A percentile compares a stretch with the other conserved stretches of the same genome.
These are phyloP conservation scores for Pythium scleroteichum DNA, from an alignment of 352 stramenopile genomes.

Conservation along the genomic window DNA sequence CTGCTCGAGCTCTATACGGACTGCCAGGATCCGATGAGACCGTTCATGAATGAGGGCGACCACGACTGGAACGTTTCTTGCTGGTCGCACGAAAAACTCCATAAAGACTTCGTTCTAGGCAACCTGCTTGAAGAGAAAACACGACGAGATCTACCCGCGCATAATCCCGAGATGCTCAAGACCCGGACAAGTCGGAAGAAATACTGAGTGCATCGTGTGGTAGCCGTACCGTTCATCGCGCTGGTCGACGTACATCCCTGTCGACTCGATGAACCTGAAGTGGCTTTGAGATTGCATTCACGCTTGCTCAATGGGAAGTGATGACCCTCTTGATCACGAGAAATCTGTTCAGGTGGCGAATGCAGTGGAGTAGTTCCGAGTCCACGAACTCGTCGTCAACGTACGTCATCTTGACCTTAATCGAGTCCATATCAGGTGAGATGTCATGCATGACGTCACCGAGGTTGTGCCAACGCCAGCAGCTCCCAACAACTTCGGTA, in stretches of 20 bases:
- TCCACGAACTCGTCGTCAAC: slow-evolving; percentile 9
- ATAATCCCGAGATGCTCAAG: slow-evolving; percentile 27
- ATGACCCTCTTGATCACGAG: slow-evolving; percentile 18
- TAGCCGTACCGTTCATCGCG: slow-evolving; percentile 51
- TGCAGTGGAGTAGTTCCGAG: slow-evolving; percentile 17
- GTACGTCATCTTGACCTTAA: slow-evolving; percentile 21
- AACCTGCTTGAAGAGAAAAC: slow-evolving; percentile 46
- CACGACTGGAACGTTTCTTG: slow-evolving; percentile 2
- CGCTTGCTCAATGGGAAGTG: not conserved
- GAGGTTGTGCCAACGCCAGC: slow-evolving; percentile 27
- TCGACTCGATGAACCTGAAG: slow-evolving; percentile 49
- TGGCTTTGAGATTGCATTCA: slow-evolving; percentile 24
- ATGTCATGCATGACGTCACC: slow-evolving; percentile 24
- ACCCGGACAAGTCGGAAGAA: slow-evolving; percentile 33
- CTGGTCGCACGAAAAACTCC: slow-evolving; percentile 5
- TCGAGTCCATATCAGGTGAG: slow-evolving; percentile 1
- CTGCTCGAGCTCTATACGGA: slow-evolving; percentile 37
- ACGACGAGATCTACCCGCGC: slow-evolving; percentile 39
- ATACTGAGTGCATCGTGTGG: slow-evolving; percentile 46
- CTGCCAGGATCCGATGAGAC: slow-evolving; percentile 11
- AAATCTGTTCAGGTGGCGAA: slow-evolving; percentile 4
- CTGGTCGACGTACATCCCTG: slow-evolving; percentile 37
- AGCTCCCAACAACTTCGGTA: slow-evolving; percentile 9
- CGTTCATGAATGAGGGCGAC: slow-evolving; percentile 6
- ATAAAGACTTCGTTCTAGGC: slow-evolving; percentile 42